A percentile compares a stretch with the other conserved stretches of the same genome.
Evolutionary conservation across 129 eudicot genomes (phyloP).

Genomic region (Daucus carota): DH1_v3.0 NC_030384.2:38056501-38057000

Average conservation of each 20-base stretch:
- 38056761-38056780: conserved; percentile 92
- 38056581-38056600: neutral
- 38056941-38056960: neutral
- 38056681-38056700: conserved; percentile 12
- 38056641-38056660: neutral
- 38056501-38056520: neutral
- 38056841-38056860: neutral
- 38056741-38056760: conserved; percentile 24
- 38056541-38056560: neutral
- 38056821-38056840: conserved; percentile 40
- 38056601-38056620: neutral
- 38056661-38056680: conserved; percentile 2
- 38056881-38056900: neutral
- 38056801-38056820: conserved; percentile 80
- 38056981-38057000: neutral
- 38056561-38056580: neutral
- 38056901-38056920: neutral
- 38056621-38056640: neutral
- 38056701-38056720: conserved; percentile 87
- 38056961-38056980: neutral
- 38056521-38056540: neutral
- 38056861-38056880: neutral
- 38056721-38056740: conserved; percentile 55
- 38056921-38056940: neutral
- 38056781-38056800: conserved; percentile 68